Conservation (phyloP, 305 asterid genomes). For the Lippia alba region DNA sequence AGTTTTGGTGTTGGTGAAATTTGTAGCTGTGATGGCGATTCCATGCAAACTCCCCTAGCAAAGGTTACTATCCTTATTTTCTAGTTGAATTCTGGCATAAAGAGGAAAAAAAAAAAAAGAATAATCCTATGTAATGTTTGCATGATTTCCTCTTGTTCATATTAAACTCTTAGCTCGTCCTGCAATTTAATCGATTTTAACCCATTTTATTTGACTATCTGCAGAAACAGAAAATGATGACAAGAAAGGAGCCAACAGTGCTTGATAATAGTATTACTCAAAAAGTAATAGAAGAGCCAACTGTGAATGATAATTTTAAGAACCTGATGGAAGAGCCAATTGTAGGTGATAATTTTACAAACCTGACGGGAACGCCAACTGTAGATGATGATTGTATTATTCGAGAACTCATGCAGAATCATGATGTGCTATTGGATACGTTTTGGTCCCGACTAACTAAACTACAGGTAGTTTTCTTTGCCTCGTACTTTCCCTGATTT, state of each 20-base stretch:
- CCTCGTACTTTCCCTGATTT: no score
- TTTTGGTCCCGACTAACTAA: slow-evolving; percentile 87
- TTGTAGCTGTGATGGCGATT: slow-evolving; percentile 42
- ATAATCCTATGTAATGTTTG: no score
- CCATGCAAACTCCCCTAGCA: background rate
- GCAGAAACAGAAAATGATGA: slow-evolving; percentile 45
- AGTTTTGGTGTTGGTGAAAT: slow-evolving; percentile 47
- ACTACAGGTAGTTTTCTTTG: slow-evolving; percentile 68
- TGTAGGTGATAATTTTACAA: background rate
- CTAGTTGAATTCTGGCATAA: background rate
- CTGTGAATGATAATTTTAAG: background rate
- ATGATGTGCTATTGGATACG: slow-evolving; percentile 76
- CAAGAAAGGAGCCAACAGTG: slow-evolving; percentile 44
- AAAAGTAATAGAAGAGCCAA: slow-evolving; percentile 30
- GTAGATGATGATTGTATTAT: background rate
- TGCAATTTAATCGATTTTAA: slow-evolving; percentile 8
- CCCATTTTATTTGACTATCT: slow-evolving; percentile 19
- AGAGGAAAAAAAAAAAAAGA: background rate
- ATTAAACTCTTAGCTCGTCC: no score
- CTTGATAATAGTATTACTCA: slow-evolving; percentile 49
- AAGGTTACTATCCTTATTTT: background rate
- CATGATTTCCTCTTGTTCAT: no score
- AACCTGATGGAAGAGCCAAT: slow-evolving; percentile 32
- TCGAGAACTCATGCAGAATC: slow-evolving; percentile 65
- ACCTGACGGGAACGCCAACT: slow-evolving; percentile 30